These are phyloP conservation scores for Ogataea allantospora DNA, from an alignment of 805 yeast species.

Conservation along the genomic window DNA sequence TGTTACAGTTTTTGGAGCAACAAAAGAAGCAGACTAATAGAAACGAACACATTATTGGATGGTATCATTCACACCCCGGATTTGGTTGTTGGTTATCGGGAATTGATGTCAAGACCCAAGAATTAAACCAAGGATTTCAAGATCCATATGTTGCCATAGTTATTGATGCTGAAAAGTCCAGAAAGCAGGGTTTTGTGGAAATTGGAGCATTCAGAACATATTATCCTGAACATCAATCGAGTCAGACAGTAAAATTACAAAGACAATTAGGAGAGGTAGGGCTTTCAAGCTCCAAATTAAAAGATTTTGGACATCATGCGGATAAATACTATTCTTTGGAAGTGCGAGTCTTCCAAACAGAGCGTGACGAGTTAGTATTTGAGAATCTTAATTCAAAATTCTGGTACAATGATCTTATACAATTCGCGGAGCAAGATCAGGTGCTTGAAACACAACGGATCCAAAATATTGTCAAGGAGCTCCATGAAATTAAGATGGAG, in stretches of 20 bases:
- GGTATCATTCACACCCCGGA: constrained; percentile 98
- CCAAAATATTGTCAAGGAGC: constrained; percentile 3
- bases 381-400: constrained; percentile 43
- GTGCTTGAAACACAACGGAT: constrained; percentile 13
- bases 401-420: constrained; percentile 42
- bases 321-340: constrained; percentile 66
- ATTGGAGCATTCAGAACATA: constrained; percentile 88
- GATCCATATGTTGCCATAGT: constrained; percentile 91
- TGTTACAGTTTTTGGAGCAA: constrained; percentile 76
- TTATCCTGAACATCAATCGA: constrained; percentile 23
- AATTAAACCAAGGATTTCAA: constrained; percentile 79
- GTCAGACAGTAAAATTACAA: background rate
- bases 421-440: constrained; percentile 16
- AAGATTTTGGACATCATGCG: constrained; percentile 71
- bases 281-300: constrained; percentile 50
- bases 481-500: constrained; percentile 6
- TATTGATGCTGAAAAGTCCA: constrained; percentile 75
- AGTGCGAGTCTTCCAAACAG: constrained; percentile 56
- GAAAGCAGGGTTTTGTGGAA: constrained; percentile 62
- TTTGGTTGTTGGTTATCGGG: constrained; percentile 96
- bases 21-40: constrained; percentile 45
- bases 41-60: constrained; percentile 82
- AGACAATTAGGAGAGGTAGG: constrained; percentile 13
- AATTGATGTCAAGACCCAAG: constrained; percentile 88
- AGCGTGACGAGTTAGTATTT: constrained; percentile 47